A percentile compares a stretch with the other conserved stretches of the same genome.
phyloP scores from a whole-genome alignment of 352 stramenopile genomes.

The Phytopythium aichiense region DNA sequence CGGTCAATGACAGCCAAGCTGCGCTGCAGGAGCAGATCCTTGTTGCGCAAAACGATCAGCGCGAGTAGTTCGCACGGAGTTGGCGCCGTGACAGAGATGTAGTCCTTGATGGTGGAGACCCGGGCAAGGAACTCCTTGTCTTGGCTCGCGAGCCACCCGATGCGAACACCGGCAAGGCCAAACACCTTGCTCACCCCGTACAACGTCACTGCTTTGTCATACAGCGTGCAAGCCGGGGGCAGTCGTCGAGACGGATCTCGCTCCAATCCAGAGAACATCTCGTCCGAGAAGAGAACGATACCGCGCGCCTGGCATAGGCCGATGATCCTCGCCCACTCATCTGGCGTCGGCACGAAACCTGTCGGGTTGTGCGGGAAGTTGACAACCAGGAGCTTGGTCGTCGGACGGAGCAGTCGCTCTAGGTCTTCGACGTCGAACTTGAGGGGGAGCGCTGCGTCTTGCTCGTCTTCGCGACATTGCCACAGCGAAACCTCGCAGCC shows the following conservation, averaged over 20 bases:
- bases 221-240: constrained; percentile 22
- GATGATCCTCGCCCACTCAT: constrained; percentile 37
- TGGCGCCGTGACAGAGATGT: constrained; percentile 63
- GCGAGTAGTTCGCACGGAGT: constrained; percentile 50
- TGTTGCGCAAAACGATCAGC: constrained; percentile 44
- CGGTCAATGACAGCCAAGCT: constrained; percentile 14
- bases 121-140: constrained; percentile 25
- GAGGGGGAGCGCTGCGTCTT: constrained; percentile 14
- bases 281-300: constrained; percentile 56
- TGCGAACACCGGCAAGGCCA: constrained; percentile 38
- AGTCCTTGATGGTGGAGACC: constrained; percentile 55
- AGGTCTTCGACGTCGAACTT: constrained; percentile 39
- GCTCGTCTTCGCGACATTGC: constrained; percentile 14
- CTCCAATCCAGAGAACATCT: constrained; percentile 61
- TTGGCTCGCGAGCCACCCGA: constrained; percentile 54
- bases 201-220: constrained; percentile 49
- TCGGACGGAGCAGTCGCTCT: constrained; percentile 23
- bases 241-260: constrained; percentile 16
- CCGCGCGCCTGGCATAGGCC: constrained; percentile 23
- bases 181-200: constrained; percentile 56
- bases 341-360: constrained; percentile 26
- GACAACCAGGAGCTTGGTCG: constrained; percentile 58
- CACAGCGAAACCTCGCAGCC: constrained; percentile 34
- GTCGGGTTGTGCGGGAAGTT: constrained; percentile 84
- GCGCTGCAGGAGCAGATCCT: constrained; percentile 20